Conservation (phyloP, 257 asterid genomes). For the Osmanthus fragrans region DNA sequence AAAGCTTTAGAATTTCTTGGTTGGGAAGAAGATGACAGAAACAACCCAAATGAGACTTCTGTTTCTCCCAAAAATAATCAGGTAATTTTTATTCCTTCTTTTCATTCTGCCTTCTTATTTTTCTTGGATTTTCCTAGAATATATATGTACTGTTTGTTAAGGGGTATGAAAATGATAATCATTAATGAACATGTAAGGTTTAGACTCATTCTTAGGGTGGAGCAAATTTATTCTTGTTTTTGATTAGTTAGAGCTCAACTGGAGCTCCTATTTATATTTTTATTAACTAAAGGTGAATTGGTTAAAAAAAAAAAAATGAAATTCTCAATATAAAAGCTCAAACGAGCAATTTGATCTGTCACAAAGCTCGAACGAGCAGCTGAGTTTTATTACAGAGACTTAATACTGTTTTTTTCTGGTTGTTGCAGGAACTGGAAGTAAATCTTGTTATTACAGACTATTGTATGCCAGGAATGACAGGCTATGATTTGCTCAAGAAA, state of each 20-base stretch:
- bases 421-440: slow-evolving; percentile 45
- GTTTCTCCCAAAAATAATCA: slow-evolving; percentile 23
- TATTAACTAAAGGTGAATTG: no score
- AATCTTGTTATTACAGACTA: slow-evolving; percentile 61
- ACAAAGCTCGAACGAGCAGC: neutral
- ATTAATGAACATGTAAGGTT: no score
- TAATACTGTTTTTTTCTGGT: neutral
- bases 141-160: no score
- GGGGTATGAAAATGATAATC: no score
- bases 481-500: slow-evolving; percentile 65
- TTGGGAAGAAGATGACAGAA: slow-evolving; percentile 31
- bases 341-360: neutral
- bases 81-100: neutral
- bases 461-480: slow-evolving; percentile 72
- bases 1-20: slow-evolving; percentile 62
- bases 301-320: neutral
- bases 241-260: no score
- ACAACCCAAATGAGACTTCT: slow-evolving; percentile 26
- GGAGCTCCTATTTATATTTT: no score
- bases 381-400: neutral
- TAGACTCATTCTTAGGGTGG: no score
- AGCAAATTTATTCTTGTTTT: no score
- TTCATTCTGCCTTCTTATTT: neutral
- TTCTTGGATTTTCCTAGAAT: neutral
- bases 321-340: neutral